A percentile compares a stretch with the other conserved stretches of the same genome.
Evolutionary conservation across 2,329 filamentous ascomycete species (phyloP).

Genomic region (Penicillium oxalicum): DNA sequence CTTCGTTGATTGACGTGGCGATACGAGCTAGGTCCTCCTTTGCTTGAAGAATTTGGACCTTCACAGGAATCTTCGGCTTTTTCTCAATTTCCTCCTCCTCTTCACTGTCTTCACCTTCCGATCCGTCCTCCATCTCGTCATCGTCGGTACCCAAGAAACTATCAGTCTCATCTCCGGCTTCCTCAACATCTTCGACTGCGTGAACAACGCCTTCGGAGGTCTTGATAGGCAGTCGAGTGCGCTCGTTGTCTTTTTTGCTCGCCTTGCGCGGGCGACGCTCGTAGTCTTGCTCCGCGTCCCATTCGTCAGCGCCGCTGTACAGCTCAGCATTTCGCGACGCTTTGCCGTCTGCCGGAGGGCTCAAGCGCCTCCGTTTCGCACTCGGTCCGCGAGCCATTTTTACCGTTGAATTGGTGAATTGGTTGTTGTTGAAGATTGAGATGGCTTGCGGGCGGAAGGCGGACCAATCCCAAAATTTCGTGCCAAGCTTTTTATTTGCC

Average conservation of each 20-base stretch:
- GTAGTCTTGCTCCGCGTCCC: constrained; percentile 91
- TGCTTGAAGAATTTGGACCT: constrained; percentile 74
- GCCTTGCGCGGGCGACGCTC: constrained; percentile 70
- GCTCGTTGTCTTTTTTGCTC: constrained; percentile 68
- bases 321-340: constrained; percentile 48
- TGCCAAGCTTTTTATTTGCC: constrained; percentile 11
- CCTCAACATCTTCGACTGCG: constrained; percentile 46
- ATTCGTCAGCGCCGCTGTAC: constrained; percentile 68
- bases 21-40: constrained; percentile 89
- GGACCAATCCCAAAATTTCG: constrained; percentile 8
- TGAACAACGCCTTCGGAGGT: constrained; percentile 71
- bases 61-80: constrained; percentile 62
- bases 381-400: constrained; percentile 45
- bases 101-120: constrained; percentile 39
- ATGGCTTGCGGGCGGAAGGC: constrained; percentile 14
- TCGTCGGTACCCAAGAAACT: constrained; percentile 57
- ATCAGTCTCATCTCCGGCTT: constrained; percentile 51
- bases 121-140: constrained; percentile 50
- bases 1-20: constrained; percentile 75
- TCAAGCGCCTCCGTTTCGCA: constrained; percentile 48
- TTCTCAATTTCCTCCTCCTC: constrained; percentile 45
- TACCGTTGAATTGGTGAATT: constrained; percentile 5
- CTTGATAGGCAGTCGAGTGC: constrained; percentile 76
- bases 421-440: constrained; percentile 8
- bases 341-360: constrained; percentile 35